phyloP scores from a whole-genome alignment of 805 yeast species.

The Ascoidea asiatica region DNA sequence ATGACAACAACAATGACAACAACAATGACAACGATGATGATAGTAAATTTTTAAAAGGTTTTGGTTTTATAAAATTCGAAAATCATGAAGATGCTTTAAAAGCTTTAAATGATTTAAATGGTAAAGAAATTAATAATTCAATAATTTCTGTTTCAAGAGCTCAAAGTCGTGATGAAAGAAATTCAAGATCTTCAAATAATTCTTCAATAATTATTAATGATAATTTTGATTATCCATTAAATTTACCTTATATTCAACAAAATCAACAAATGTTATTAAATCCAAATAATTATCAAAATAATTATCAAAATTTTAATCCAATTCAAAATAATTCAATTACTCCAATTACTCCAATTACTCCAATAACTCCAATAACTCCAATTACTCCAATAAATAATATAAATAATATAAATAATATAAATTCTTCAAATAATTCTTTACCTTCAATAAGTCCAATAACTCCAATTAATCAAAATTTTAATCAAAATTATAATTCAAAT shows the following conservation, averaged over 20 bases:
- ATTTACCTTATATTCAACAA: too few species aligned
- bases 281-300: slow-evolving; percentile 1
- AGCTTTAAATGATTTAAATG: slow-evolving; percentile 35
- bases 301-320: background rate
- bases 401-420: background rate
- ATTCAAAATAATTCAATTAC: background rate
- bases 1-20: background rate
- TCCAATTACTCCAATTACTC: background rate
- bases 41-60: slow-evolving; percentile 22
- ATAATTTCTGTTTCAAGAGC: slow-evolving; percentile 28
- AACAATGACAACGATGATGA: too few species aligned
- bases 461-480: too few species aligned
- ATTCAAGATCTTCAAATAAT: slow-evolving; percentile 3
- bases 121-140: slow-evolving; percentile 24
- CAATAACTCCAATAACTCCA: background rate
- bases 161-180: slow-evolving; percentile 25
- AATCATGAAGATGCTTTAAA: slow-evolving; percentile 33
- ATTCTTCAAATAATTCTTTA: background rate
- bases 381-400: background rate
- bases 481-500: background rate
- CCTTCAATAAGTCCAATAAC: background rate
- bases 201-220: slow-evolving; percentile 7
- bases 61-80: slow-evolving; percentile 40
- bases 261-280: slow-evolving; percentile 12
- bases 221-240: background rate